These are phyloP conservation scores for Cyclotella distinguenda DNA, from an alignment of 108 stramenopile species.

Conservation along the genomic window DNA sequence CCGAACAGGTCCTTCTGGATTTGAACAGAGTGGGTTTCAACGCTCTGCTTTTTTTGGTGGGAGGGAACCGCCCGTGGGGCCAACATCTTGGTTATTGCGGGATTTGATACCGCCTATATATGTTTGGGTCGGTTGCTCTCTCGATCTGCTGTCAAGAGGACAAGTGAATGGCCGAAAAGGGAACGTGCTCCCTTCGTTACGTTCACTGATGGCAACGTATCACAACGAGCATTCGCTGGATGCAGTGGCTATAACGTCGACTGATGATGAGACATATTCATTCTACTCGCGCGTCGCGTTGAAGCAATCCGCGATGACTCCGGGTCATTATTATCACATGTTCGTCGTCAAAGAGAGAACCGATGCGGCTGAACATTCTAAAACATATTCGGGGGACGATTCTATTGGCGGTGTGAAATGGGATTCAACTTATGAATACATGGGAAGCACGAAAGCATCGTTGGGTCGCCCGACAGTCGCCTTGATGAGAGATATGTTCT, in stretches of 20 bases:
- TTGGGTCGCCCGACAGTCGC: conserved; percentile 58
- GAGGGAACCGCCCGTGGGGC: conserved; percentile 66
- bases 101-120: conserved; percentile 76
- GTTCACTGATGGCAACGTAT: conserved; percentile 16
- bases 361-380: background rate
- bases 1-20: conserved; percentile 41
- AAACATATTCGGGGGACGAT: background rate
- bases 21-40: conserved; percentile 69
- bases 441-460: conserved; percentile 54
- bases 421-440: conserved; percentile 46
- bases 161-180: conserved; percentile 19
- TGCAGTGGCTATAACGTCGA: background rate
- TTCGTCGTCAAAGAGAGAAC: conserved; percentile 50
- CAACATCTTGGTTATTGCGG: conserved; percentile 68
- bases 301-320: conserved; percentile 60
- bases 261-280: conserved; percentile 13
- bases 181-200: conserved; percentile 8
- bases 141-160: conserved; percentile 11
- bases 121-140: conserved; percentile 57
- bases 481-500: conserved; percentile 45
- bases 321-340: conserved; percentile 58
- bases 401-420: conserved; percentile 6
- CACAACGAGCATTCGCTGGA: conserved; percentile 5
- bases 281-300: conserved; percentile 51
- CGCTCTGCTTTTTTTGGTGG: conserved; percentile 65